A percentile compares a stretch with the other conserved stretches of the same genome.
Conservation (phyloP, 163 green algal species). For the Prototheca wickerhamii region DNA sequence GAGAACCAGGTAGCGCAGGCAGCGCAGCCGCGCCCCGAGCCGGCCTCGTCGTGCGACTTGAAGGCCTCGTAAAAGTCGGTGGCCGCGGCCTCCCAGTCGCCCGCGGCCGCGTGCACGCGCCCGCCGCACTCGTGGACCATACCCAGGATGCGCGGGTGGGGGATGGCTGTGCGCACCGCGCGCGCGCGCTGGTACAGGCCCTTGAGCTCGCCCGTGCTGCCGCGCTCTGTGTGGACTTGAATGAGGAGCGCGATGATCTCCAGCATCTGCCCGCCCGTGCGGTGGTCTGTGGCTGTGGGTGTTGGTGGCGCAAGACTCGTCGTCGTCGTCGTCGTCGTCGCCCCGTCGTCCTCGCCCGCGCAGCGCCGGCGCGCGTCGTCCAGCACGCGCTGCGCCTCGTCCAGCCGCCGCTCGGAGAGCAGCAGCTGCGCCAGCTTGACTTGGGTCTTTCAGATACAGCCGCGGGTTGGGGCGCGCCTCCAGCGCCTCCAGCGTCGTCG, state of each 20-base stretch:
- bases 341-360: conserved; percentile 61
- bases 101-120: conserved; percentile 95
- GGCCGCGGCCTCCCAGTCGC: conserved; percentile 75
- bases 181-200: conserved; percentile 37
- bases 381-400: conserved; percentile 59
- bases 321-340: not conserved
- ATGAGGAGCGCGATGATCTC: conserved; percentile 98
- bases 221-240: conserved; percentile 88
- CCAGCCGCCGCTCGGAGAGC: conserved; percentile 75
- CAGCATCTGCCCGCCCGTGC: conserved; percentile 96
- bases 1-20: conserved; percentile 98
- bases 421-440: conserved; percentile 91
- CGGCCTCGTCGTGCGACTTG: conserved; percentile 97
- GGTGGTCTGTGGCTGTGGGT: conserved; percentile 63
- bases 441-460: conserved; percentile 98
- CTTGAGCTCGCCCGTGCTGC: conserved; percentile 37
- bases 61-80: conserved; percentile 99
- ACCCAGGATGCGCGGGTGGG: conserved; percentile 95
- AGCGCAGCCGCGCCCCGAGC: conserved; percentile 70
- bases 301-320: not conserved
- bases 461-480: conserved; percentile 57
- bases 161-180: conserved; percentile 87
- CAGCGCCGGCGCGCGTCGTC: conserved; percentile 59
- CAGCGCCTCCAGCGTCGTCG: conserved; percentile 39
- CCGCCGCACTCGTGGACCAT: conserved; percentile 95